These are phyloP conservation scores for Hyaloperonospora arabidopsidis DNA, from an alignment of 352 stramenopile genomes.

Conservation along the genomic window DNA sequence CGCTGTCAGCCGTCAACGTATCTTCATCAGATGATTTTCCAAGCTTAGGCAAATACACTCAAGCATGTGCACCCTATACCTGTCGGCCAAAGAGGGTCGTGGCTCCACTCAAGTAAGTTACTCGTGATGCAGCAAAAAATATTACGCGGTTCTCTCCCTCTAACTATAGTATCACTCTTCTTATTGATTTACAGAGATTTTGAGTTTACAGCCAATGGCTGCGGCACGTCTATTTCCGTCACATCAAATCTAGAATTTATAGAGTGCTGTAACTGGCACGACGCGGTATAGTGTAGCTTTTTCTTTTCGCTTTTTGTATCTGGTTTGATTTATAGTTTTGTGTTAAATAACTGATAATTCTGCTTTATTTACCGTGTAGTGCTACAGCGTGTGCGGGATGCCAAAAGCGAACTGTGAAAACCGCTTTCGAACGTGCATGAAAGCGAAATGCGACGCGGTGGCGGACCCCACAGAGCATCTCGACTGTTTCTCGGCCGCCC, in stretches of 20 bases:
- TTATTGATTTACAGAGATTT: conserved; percentile 35
- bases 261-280: conserved; percentile 77
- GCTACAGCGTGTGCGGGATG: conserved; percentile 76
- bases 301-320: background rate
- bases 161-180: conserved; percentile 8
- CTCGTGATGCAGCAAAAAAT: background rate
- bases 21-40: conserved; percentile 16
- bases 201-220: conserved; percentile 70
- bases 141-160: background rate
- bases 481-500: conserved; percentile 52
- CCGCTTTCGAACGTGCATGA: conserved; percentile 69
- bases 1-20: conserved; percentile 11
- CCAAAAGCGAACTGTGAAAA: conserved; percentile 64
- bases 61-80: conserved; percentile 36
- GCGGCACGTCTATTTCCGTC: conserved; percentile 59
- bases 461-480: conserved; percentile 19
- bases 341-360: no score
- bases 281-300: conserved; percentile 32
- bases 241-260: conserved; percentile 38
- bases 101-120: conserved; percentile 19
- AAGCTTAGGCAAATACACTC: conserved; percentile 29
- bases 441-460: conserved; percentile 34
- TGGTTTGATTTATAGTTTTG: no score
- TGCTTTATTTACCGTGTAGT: conserved; percentile 37
- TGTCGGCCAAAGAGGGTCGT: conserved; percentile 22